phyloP scores from a whole-genome alignment of 441 rosid species.

The Gossypium schwendimanii region DNA sequence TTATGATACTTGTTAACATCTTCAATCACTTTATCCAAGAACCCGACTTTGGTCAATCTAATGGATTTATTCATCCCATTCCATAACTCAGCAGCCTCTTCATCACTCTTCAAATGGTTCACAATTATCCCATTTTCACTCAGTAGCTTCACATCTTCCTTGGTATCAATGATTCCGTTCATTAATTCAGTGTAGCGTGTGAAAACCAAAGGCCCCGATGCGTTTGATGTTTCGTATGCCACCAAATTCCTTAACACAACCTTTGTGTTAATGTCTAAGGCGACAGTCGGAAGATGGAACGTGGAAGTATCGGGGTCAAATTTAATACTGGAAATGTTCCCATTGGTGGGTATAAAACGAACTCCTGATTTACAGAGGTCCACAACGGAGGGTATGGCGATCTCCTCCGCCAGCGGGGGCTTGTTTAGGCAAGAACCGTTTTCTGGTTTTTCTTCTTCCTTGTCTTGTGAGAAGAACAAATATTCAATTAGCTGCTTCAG shows the following conservation, averaged over 20 bases:
- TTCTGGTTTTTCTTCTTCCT: neutral
- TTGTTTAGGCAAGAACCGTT: neutral
- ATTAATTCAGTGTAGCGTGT: neutral
- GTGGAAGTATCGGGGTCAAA: neutral
- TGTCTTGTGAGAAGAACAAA: neutral
- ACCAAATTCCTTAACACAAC: neutral
- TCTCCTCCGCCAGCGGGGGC: neutral
- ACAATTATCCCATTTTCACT: neutral
- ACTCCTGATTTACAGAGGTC: neutral
- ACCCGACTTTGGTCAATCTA: neutral
- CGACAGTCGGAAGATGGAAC: neutral
- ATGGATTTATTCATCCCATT: constrained; percentile 4
- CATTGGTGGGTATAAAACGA: neutral
- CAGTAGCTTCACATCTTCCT: neutral
- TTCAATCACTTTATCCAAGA: neutral
- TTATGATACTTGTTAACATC: constrained; percentile 17
- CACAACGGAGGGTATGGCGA: neutral
- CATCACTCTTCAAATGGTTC: neutral
- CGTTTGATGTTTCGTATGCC: neutral
- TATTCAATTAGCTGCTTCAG: neutral
- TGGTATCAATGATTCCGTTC: neutral
- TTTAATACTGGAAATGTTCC: neutral
- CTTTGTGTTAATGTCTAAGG: neutral
- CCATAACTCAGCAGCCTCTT: neutral
- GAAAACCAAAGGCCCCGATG: neutral